A percentile compares a stretch with the other conserved stretches of the same genome.
phyloP scores from a whole-genome alignment of 371 early-diverging fungal genomes.

The Mucor irregularis region DNA sequence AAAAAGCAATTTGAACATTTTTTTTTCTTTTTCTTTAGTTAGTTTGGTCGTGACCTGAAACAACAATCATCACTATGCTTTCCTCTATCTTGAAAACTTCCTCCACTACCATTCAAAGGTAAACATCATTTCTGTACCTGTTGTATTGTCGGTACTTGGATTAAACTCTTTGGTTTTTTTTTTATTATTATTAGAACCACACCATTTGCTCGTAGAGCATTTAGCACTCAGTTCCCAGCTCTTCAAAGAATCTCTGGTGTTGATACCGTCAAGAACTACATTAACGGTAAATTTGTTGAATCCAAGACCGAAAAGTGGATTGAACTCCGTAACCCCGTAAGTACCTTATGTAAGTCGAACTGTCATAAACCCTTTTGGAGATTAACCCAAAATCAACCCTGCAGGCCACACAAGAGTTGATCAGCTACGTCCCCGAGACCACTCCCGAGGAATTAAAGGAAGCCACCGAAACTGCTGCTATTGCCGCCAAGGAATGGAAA shows the following conservation, averaged over 20 bases:
- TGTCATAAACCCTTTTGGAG: not conserved
- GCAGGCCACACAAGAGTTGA: constrained; percentile 92
- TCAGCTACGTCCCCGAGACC: constrained; percentile 88
- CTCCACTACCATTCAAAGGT: constrained; percentile 17
- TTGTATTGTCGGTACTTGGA: no score
- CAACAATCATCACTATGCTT: constrained; percentile 14
- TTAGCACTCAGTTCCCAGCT: constrained; percentile 43
- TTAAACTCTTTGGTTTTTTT: no score
- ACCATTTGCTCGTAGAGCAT: constrained; percentile 28
- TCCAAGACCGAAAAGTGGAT: constrained; percentile 88
- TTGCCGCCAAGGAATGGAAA: constrained; percentile 88
- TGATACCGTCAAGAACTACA: constrained; percentile 72
- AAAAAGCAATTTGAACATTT: not conserved
- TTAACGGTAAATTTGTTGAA: constrained; percentile 93
- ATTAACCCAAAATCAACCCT: not conserved
- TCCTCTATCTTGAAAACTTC: constrained; percentile 9
- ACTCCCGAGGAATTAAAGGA: constrained; percentile 84
- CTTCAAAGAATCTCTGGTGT: constrained; percentile 42
- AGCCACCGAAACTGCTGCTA: constrained; percentile 75
- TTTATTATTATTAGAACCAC: constrained; percentile 12
- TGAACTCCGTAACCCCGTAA: constrained; percentile 89
- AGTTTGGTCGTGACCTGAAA: no score
- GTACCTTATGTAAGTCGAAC: not conserved
- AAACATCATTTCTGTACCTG: no score
- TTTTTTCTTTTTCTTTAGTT: constrained; percentile 4